Evolutionary conservation across 2,329 filamentous ascomycete species (phyloP).

Genomic region (Verticillium nonalfalfae): DNA sequence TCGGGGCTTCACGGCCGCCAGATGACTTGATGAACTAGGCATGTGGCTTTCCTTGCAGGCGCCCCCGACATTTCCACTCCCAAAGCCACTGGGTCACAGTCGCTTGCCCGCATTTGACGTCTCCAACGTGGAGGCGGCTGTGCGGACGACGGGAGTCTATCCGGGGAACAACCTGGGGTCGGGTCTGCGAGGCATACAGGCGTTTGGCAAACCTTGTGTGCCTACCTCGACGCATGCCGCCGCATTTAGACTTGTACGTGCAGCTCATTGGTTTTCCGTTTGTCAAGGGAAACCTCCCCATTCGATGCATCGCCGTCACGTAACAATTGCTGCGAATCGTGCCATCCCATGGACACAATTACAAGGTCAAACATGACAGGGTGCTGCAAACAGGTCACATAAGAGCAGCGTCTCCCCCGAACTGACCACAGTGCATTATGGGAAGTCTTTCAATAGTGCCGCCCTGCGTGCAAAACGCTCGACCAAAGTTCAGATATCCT

Average conservation of each 20-base stretch:
- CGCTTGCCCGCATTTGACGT: no score
- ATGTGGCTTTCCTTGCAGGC: not conserved
- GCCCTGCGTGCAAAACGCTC: not conserved
- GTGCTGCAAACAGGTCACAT: not conserved
- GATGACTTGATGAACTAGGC: no score
- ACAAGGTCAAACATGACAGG: not conserved
- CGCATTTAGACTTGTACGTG: not conserved
- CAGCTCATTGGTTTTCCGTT: not conserved
- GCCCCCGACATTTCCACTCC: not conserved
- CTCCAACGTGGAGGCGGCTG: no score
- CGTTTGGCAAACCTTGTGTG: not conserved
- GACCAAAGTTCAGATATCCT: not conserved
- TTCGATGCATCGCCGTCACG: not conserved
- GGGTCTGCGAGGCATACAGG: not conserved
- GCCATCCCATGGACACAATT: not conserved
- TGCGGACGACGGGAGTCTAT: not conserved
- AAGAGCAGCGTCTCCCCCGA: not conserved
- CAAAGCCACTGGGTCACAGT: no score
- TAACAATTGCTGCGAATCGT: not conserved
- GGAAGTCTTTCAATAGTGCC: no score
- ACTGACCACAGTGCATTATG: not conserved
- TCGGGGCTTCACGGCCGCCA: not conserved
- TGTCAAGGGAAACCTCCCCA: not conserved
- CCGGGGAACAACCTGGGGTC: not conserved
- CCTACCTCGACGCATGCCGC: not conserved